Evolutionary conservation across 192 early-diverging fungal species (phyloP), one percentile per base, ranked within the genome.

Genomic region (Piromyces finnis): DNA sequence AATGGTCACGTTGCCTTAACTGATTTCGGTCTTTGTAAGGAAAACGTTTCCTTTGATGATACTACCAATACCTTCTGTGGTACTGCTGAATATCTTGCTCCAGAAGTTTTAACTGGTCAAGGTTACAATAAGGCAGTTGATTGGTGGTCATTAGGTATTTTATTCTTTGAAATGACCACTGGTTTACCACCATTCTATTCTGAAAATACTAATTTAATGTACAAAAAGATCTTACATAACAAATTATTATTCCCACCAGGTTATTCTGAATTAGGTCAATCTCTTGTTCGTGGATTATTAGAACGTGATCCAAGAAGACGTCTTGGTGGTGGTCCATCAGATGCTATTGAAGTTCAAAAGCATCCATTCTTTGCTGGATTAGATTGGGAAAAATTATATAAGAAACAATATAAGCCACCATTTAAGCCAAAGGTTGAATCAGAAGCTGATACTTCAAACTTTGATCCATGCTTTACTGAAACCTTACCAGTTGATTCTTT

Each of bases 51-150:
- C 17, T 84, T 79, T 81, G 87, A 90, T 78, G 83, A 83, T 29
- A 84, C 79, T 3, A 89, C 88, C 12, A 88, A 88, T 81, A 89
- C 88, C 6, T 96, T 95, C 83, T 96, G 94, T 83, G 95, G 94
- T 41, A 97, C 94, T 17, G 91, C 93, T 4, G 91, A 93, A 79
- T 96, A 96, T 82, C 88, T 97, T 79, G 97, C 97, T 1, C 96
- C 96, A 13, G 94, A 95, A 84, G 91, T 95, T 27, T 82, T 94
- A 26, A 83, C 84, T n/a, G 89, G 91, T 7, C 83, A 90, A 32
- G 90, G 91, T 15, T 95, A 95, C 79, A 88, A 87, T 15, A 88
- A 92, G 78, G 86, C 89, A 0, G 91, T 95, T 12, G 94, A 95
- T 78, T 94, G 93, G 94, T 95, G 93, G 93, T 88, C 91, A 15